Conservation (phyloP, 2,329 filamentous ascomycete genomes). For the Aureobasidium zeae region DNA sequence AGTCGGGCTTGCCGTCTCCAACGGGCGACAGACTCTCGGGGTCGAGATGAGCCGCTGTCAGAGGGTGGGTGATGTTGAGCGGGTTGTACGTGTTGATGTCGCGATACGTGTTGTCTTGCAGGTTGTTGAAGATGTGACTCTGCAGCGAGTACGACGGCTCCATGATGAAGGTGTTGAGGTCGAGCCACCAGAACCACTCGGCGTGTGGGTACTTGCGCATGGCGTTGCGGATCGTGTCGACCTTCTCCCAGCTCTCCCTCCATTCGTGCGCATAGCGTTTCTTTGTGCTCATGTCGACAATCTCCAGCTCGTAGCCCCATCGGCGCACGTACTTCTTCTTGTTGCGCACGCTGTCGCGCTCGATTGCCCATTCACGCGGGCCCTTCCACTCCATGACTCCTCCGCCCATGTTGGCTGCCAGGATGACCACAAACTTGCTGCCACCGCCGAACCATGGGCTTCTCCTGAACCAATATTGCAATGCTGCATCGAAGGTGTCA, state of each 20-base stretch:
- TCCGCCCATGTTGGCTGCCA: constrained; percentile 87
- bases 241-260: constrained; percentile 99
- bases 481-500: constrained; percentile 34
- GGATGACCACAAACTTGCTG: constrained; percentile 83
- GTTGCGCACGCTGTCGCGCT: constrained; percentile 90
- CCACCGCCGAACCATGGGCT: constrained; percentile 68
- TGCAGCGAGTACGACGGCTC: constrained; percentile 87
- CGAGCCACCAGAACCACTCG: constrained; percentile 99
- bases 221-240: constrained; percentile 79
- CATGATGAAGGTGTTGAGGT: constrained; percentile 97
- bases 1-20: constrained; percentile 67
- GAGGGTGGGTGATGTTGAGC: constrained; percentile 82
- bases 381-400: constrained; percentile 99
- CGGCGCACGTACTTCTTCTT: constrained; percentile 77
- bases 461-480: constrained; percentile 57
- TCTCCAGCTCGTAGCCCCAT: constrained; percentile 94
- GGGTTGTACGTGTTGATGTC: constrained; percentile 97
- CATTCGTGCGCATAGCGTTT: constrained; percentile 98
- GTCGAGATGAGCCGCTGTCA: constrained; percentile 61
- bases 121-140: constrained; percentile 75
- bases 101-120: constrained; percentile 69
- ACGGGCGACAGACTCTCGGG: constrained; percentile 58
- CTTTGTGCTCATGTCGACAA: constrained; percentile 98
- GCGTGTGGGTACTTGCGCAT: constrained; percentile 91
- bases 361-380: constrained; percentile 93